These are phyloP conservation scores for Silene conica DNA, from an alignment of 148 eudicot genomes.

Conservation along the genomic window DNA sequence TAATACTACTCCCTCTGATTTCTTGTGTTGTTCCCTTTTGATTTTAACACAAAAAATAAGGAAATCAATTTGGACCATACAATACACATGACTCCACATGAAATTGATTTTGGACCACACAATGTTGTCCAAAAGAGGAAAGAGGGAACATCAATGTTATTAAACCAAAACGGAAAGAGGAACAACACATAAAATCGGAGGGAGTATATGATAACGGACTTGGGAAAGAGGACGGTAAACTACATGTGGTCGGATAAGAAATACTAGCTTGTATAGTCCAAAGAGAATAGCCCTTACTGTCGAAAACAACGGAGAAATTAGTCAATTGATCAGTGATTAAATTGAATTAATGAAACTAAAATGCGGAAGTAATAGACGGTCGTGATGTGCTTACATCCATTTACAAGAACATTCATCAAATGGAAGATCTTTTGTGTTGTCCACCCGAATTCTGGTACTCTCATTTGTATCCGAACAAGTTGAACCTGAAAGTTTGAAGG, in stretches of 20 bases:
- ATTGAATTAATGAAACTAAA: neutral
- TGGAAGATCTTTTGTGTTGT: slow-evolving; percentile 82
- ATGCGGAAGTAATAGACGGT: slow-evolving; percentile 12
- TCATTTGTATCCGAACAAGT: slow-evolving; percentile 59
- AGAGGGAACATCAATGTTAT: too few relatives aligned
- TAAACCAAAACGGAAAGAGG: too few relatives aligned
- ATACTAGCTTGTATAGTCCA: slow-evolving; percentile 45
- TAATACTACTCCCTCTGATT: too few relatives aligned
- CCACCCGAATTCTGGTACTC: slow-evolving; percentile 77
- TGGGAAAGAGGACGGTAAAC: slow-evolving; percentile 11
- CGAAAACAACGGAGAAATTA: slow-evolving; percentile 9
- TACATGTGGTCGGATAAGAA: slow-evolving; percentile 36
- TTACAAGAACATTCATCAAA: slow-evolving; percentile 70
- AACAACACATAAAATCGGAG: too few relatives aligned
- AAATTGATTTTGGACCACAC: too few relatives aligned
- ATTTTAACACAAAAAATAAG: too few relatives aligned
- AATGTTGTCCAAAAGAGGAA: too few relatives aligned
- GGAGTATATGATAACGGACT: neutral
- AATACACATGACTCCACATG: too few relatives aligned
- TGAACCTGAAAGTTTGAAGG: slow-evolving; percentile 42
- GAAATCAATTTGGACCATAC: too few relatives aligned
- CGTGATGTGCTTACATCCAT: slow-evolving; percentile 51
- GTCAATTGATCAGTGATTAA: neutral
- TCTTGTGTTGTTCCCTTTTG: too few relatives aligned
- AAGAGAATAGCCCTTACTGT: slow-evolving; percentile 64